Evolutionary conservation across 2,329 filamentous ascomycete genomes (phyloP).

Genomic region (Aureobasidium zeae): DNA sequence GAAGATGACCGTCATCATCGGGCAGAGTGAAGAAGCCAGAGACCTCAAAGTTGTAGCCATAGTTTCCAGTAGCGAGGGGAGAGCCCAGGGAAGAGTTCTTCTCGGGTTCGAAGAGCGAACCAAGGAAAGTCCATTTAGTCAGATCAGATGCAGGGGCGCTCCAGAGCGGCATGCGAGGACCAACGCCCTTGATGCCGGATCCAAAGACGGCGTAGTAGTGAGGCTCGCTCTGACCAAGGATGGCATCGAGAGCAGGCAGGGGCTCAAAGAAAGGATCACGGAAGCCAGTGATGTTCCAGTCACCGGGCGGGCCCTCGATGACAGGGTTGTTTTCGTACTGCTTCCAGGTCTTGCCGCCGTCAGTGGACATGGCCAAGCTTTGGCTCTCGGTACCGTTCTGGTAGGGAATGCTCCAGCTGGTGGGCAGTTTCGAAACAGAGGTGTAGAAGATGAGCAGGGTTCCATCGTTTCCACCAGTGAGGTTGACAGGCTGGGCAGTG

Average conservation of each 20-base stretch:
- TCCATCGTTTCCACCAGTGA: constrained; percentile 38
- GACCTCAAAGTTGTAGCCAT: constrained; percentile 42
- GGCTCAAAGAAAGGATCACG: constrained; percentile 32
- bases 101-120: constrained; percentile 38
- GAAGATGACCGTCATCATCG: constrained; percentile 35
- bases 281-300: constrained; percentile 38
- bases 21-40: constrained; percentile 39
- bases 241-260: constrained; percentile 28
- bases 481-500: constrained; percentile 41
- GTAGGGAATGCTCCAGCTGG: constrained; percentile 38
- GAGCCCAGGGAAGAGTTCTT: constrained; percentile 35
- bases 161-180: constrained; percentile 40
- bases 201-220: constrained; percentile 40
- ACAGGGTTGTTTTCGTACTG: constrained; percentile 40
- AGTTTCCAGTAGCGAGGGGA: constrained; percentile 36
- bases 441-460: constrained; percentile 42
- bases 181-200: constrained; percentile 39
- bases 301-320: constrained; percentile 34
- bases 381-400: constrained; percentile 38
- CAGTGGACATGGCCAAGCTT: constrained; percentile 36
- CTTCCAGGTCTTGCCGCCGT: constrained; percentile 40
- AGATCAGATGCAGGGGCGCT: constrained; percentile 36
- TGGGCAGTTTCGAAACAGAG: constrained; percentile 37
- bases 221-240: constrained; percentile 34
- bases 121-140: constrained; percentile 40